phyloP scores from a whole-genome alignment of 2,329 filamentous ascomycete species.

The Ceratocystis papillata region DNA sequence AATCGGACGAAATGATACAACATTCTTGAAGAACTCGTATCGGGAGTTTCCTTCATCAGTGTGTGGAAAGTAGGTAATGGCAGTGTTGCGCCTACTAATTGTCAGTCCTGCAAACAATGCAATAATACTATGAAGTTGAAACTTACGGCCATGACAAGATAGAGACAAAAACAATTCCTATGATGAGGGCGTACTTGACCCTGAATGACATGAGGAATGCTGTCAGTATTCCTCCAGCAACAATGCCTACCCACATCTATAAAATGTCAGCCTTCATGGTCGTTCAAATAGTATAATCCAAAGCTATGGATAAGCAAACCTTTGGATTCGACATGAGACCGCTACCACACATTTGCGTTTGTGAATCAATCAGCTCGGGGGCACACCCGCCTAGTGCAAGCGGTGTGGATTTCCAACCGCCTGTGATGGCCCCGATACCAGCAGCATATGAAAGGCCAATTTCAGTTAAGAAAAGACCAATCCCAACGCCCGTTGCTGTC shows the following conservation, averaged over 20 bases:
- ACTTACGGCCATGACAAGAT: constrained; percentile 64
- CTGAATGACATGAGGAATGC: constrained; percentile 70
- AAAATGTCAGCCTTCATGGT: constrained; percentile 12
- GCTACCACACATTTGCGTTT: constrained; percentile 41
- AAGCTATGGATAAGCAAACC: constrained; percentile 33
- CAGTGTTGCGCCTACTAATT: constrained; percentile 46
- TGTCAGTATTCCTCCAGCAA: constrained; percentile 67
- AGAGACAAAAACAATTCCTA: constrained; percentile 61
- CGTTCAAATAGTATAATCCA: not conserved
- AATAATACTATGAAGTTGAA: not conserved
- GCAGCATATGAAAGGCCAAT: constrained; percentile 64
- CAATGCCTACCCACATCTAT: constrained; percentile 74
- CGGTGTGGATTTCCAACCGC: constrained; percentile 53
- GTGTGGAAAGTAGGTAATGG: constrained; percentile 63
- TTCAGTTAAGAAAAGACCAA: constrained; percentile 53
- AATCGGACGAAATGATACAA: constrained; percentile 63
- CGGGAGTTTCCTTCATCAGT: constrained; percentile 51
- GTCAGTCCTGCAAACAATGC: constrained; percentile 11
- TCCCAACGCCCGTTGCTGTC: constrained; percentile 54
- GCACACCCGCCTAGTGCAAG: constrained; percentile 67
- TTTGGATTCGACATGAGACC: constrained; percentile 69
- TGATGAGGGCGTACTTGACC: constrained; percentile 63
- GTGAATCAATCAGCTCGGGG: constrained; percentile 39
- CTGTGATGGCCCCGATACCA: constrained; percentile 73
- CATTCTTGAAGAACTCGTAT: constrained; percentile 62